phyloP scores from a whole-genome alignment of 2,329 filamentous ascomycete species.

The Phaeoacremonium minimum region DNA sequence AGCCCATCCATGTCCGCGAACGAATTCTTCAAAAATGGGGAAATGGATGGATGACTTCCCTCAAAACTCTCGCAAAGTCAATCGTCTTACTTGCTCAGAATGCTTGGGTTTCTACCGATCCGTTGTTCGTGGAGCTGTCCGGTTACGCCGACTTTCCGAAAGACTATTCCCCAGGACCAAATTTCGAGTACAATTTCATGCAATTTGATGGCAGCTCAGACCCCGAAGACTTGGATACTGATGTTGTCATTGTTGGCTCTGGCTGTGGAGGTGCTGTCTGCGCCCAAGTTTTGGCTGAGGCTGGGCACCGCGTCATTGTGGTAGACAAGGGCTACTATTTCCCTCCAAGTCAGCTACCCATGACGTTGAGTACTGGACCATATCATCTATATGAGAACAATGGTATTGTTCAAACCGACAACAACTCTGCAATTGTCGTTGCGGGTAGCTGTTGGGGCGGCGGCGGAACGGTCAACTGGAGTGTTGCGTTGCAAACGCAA shows the following conservation, averaged over 20 bases:
- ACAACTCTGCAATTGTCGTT: constrained; percentile 55
- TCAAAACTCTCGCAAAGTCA: constrained; percentile 52
- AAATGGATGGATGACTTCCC: constrained; percentile 47
- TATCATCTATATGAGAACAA: constrained; percentile 65
- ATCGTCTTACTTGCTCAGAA: constrained; percentile 51
- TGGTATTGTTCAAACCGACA: constrained; percentile 49
- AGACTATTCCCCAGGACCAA: constrained; percentile 43
- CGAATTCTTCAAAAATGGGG: constrained; percentile 60
- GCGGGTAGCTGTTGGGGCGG: constrained; percentile 74
- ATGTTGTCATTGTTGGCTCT: constrained; percentile 11
- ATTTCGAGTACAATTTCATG: constrained; percentile 56
- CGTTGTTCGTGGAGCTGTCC: constrained; percentile 48
- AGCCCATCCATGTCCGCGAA: constrained; percentile 57
- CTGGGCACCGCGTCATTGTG: constrained; percentile 58
- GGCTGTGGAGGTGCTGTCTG: constrained; percentile 12
- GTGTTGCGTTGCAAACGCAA: constrained; percentile 58
- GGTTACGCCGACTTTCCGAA: constrained; percentile 53
- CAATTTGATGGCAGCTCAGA: constrained; percentile 41
- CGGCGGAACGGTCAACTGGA: constrained; percentile 84
- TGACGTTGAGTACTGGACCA: constrained; percentile 57
- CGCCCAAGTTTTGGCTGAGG: constrained; percentile 10
- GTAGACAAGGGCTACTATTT: constrained; percentile 79
- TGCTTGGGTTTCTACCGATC: constrained; percentile 50
- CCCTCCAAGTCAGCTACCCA: constrained; percentile 64
- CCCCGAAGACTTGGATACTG: constrained; percentile 19